phyloP scores from a whole-genome alignment of 495 filamentous ascomycete species.

The Neurospora terricola region DNA sequence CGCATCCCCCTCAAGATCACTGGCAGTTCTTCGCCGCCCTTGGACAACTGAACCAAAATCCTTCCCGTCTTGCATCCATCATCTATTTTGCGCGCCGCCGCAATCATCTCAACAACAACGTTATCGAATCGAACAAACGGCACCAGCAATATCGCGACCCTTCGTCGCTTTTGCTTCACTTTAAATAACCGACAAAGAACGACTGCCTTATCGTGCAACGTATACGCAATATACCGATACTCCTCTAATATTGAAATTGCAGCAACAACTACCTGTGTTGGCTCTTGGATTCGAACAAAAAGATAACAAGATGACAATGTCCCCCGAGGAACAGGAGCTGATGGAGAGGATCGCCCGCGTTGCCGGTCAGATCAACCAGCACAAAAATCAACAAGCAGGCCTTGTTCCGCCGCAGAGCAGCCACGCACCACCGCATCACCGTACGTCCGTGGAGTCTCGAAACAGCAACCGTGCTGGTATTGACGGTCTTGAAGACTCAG shows the following conservation, averaged over 20 bases:
- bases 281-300: constrained; percentile 5
- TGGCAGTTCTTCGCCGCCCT: not conserved
- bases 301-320: constrained; percentile 39
- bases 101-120: not conserved
- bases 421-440: constrained; percentile 7
- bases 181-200: not conserved
- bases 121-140: not conserved
- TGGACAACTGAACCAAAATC: not conserved
- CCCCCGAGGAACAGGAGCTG: constrained; percentile 63
- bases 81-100: not conserved
- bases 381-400: constrained; percentile 53
- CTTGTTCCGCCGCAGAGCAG: constrained; percentile 6
- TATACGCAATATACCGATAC: not conserved
- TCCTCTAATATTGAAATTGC: not conserved
- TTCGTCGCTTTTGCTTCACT: not conserved
- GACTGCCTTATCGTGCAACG: not conserved
- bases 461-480: not conserved
- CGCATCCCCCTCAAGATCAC: not conserved
- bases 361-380: constrained; percentile 74
- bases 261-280: not conserved
- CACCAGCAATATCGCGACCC: not conserved
- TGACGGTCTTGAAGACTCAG: constrained; percentile 17
- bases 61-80: not conserved
- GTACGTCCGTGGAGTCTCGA: constrained; percentile 11
- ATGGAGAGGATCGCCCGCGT: constrained; percentile 66